Percentiles rank a stretch among this genome's conserved stretches.
Evolutionary conservation across 495 filamentous ascomycete genomes (phyloP).

Genomic region (Penicillium parvum): DNA sequence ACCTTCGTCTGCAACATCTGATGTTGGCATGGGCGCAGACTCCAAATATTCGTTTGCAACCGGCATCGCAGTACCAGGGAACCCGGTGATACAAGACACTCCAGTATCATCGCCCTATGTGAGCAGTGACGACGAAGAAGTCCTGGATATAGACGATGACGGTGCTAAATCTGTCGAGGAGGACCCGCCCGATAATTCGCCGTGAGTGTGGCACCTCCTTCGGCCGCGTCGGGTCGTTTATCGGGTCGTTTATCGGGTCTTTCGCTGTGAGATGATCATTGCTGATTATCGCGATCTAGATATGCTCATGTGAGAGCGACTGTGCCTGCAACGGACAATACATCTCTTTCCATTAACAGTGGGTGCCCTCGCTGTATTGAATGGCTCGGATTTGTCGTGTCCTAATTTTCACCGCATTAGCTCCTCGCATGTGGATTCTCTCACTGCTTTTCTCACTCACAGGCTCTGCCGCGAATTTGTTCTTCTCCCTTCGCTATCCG

Average conservation of each 20-base stretch:
- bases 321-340: slow-evolving; percentile 68
- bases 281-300: slow-evolving; percentile 7
- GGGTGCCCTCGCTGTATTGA: slow-evolving; percentile 1
- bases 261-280: background rate
- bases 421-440: slow-evolving; percentile 80
- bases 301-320: slow-evolving; percentile 74
- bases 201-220: slow-evolving; percentile 5
- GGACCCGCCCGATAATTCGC: slow-evolving; percentile 33
- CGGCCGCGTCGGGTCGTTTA: background rate
- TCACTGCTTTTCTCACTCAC: slow-evolving; percentile 73
- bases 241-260: too few species aligned
- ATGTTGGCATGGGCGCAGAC: slow-evolving; percentile 27
- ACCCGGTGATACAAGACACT: slow-evolving; percentile 20
- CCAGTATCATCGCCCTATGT: slow-evolving; percentile 17
- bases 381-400: background rate
- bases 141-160: slow-evolving; percentile 23
- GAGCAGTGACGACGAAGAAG: slow-evolving; percentile 23
- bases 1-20: slow-evolving; percentile 23
- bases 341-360: slow-evolving; percentile 69
- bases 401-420: slow-evolving; percentile 2
- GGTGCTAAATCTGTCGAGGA: slow-evolving; percentile 19
- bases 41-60: slow-evolving; percentile 30
- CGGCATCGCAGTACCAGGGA: slow-evolving; percentile 23
- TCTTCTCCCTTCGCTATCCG: slow-evolving; percentile 80
- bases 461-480: slow-evolving; percentile 78